Conservation (phyloP, 2,329 filamentous ascomycete species). For the Ceratocystis eucalypticola region DNA sequence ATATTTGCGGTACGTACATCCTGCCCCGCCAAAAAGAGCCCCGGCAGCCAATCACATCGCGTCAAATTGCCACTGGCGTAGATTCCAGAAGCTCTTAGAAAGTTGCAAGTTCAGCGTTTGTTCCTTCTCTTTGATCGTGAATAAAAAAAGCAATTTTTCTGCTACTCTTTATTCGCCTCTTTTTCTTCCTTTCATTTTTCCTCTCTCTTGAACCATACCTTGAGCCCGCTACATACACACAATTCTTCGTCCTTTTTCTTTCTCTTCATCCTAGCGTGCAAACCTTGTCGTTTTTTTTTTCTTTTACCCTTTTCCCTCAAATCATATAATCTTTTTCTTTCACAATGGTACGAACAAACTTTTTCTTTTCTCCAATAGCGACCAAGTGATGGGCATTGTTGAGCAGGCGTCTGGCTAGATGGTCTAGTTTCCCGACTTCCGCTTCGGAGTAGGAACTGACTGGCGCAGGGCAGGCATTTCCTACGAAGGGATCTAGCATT, state of each 20-base stretch:
- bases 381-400: no score
- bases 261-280: conserved; percentile 10
- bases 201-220: not conserved
- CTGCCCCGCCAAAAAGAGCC: no score
- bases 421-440: no score
- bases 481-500: no score
- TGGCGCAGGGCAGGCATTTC: no score
- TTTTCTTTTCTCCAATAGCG: not conserved
- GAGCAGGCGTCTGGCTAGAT: no score
- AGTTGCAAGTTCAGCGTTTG: conserved; percentile 14
- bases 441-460: no score
- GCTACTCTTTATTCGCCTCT: not conserved
- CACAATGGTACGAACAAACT: conserved; percentile 17
- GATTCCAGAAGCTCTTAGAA: conserved; percentile 23
- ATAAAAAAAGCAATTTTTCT: conserved; percentile 6
- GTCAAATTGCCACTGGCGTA: conserved; percentile 18
- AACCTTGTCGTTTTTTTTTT: not conserved
- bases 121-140: conserved; percentile 3
- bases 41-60: no score
- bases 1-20: no score
- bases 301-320: not conserved
- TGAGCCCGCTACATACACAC: not conserved
- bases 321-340: conserved; percentile 1
- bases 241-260: conserved; percentile 9
- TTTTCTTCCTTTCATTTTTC: conserved; percentile 4